phyloP scores from a whole-genome alignment of 208 protist genomes.

The Balamuthia mandrillaris region DNA sequence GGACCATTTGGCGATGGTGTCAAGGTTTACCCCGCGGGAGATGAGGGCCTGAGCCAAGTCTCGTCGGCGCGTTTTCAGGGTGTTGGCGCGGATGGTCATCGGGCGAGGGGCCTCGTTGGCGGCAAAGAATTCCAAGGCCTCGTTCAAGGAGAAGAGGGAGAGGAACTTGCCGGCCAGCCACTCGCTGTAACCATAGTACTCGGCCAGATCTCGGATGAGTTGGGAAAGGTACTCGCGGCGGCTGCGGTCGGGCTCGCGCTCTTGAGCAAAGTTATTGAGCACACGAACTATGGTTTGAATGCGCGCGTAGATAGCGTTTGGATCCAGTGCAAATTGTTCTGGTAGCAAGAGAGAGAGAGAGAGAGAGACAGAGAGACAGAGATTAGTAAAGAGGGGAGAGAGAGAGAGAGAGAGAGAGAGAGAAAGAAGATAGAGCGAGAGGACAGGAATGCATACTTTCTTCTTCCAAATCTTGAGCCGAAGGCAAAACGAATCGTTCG shows the following conservation, averaged over 20 bases:
- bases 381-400: too few relatives aligned
- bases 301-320: conserved; percentile 70
- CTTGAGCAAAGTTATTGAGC: conserved; percentile 83
- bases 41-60: conserved; percentile 86
- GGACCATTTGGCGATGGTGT: conserved; percentile 84
- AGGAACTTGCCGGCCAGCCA: conserved; percentile 89
- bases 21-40: conserved; percentile 93
- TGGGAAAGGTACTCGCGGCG: conserved; percentile 88
- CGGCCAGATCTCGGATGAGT: conserved; percentile 83
- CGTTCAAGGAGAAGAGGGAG: conserved; percentile 86
- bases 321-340: conserved; percentile 42
- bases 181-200: conserved; percentile 92
- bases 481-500: conserved; percentile 42
- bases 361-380: too few relatives aligned
- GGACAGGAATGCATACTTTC: neutral
- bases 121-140: conserved; percentile 93
- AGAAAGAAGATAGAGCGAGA: too few relatives aligned
- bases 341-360: neutral
- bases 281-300: conserved; percentile 86
- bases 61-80: conserved; percentile 90
- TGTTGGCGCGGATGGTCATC: conserved; percentile 97
- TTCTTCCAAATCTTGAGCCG: conserved; percentile 26
- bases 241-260: conserved; percentile 68
- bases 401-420: neutral
- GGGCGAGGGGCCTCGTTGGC: conserved; percentile 95